Percentiles rank a stretch among this genome's conserved stretches.
Evolutionary conservation across 202 grass and related monocot genomes (phyloP).

Genomic region (Panicum virgatum): DNA sequence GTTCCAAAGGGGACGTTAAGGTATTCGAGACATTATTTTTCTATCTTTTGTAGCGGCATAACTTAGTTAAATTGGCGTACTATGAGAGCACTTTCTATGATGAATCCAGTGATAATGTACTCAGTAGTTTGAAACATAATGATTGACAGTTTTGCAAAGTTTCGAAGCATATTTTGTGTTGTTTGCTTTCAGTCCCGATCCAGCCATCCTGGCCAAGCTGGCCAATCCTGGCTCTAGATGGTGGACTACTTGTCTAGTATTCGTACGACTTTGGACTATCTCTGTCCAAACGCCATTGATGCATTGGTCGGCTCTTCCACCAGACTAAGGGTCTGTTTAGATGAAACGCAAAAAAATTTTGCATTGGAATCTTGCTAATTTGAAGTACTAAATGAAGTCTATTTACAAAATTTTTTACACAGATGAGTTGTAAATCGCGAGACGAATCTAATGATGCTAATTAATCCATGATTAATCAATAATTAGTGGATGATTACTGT

Average conservation of each 20-base stretch:
- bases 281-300: constrained; percentile 38
- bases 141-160: too few relatives aligned
- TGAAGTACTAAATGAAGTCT: too few relatives aligned
- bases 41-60: neutral
- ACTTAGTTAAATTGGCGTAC: neutral
- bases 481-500: too few relatives aligned
- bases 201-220: neutral
- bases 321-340: too few relatives aligned
- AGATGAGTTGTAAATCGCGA: too few relatives aligned
- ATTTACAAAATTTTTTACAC: too few relatives aligned
- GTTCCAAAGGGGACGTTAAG: neutral
- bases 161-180: neutral
- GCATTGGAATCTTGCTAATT: too few relatives aligned
- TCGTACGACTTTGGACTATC: constrained; percentile 16
- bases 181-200: neutral
- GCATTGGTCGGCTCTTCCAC: constrained; percentile 40
- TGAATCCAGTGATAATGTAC: neutral
- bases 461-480: too few relatives aligned
- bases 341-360: too few relatives aligned
- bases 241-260: constrained; percentile 4
- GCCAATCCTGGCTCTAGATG: neutral
- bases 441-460: too few relatives aligned
- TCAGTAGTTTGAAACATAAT: neutral
- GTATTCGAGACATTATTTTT: neutral
- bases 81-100: neutral